Conservation (phyloP, 257 asterid species). For the Voacanga thouarsii region DNA sequence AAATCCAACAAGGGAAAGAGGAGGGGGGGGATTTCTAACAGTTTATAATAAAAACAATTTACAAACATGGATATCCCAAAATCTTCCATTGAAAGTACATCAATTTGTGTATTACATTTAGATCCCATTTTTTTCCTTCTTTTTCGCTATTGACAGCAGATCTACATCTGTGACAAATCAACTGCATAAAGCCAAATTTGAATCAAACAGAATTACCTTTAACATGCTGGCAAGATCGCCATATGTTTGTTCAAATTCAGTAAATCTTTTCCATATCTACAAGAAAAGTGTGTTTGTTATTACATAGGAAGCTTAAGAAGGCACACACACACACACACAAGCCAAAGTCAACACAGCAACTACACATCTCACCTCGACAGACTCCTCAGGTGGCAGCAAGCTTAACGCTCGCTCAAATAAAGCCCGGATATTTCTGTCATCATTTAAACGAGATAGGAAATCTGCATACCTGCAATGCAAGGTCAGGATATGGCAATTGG, state of each 20-base stretch:
- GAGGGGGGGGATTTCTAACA: background rate
- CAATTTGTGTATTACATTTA: background rate
- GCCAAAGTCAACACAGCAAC: background rate
- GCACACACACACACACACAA: background rate
- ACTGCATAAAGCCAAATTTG: conserved; percentile 1
- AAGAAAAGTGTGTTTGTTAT: background rate
- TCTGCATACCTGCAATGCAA: conserved; percentile 78
- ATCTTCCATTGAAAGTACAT: background rate
- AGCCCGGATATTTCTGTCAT: conserved; percentile 94
- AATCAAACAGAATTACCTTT: conserved; percentile 48
- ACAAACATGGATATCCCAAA: background rate
- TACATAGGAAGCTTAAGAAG: background rate
- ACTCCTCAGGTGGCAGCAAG: conserved; percentile 85
- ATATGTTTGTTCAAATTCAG: conserved; percentile 86
- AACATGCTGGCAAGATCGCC: conserved; percentile 98
- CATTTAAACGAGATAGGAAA: conserved; percentile 88
- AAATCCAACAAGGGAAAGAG: background rate
- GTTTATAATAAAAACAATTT: background rate
- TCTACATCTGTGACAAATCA: background rate
- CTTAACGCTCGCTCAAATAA: conserved; percentile 95
- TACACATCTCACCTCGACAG: conserved; percentile 66
- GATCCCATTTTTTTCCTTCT: background rate
- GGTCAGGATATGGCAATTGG: conserved; percentile 10
- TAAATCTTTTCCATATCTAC: conserved; percentile 92
- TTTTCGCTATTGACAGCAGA: background rate